Evolutionary conservation across 2,329 filamentous ascomycete genomes (phyloP).

Genomic region (Exophiala viscosa): DNA sequence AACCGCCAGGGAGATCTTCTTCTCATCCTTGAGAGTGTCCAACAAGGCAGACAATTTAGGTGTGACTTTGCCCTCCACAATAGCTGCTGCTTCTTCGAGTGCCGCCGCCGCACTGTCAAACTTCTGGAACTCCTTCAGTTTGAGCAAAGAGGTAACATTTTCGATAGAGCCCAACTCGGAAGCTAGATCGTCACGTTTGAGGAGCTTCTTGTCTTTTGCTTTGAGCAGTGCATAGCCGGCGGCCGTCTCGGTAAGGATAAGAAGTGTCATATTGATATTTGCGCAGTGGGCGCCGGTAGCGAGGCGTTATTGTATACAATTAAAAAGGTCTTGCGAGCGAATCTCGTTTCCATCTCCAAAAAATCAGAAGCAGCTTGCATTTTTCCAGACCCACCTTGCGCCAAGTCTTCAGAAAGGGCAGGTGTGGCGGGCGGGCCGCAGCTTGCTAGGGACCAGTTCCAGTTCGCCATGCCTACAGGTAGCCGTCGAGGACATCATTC

Average conservation of each 20-base stretch:
- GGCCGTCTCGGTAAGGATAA: slow-evolving; percentile 90
- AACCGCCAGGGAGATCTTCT: slow-evolving; percentile 91
- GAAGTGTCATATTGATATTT: slow-evolving; percentile 68
- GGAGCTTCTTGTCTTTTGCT: slow-evolving; percentile 95
- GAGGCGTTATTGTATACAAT: not conserved
- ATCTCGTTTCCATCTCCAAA: slow-evolving; percentile 4
- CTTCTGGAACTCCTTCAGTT: slow-evolving; percentile 95
- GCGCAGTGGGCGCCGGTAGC: slow-evolving; percentile 7
- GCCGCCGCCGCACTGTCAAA: slow-evolving; percentile 91
- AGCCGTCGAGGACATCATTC: not conserved
- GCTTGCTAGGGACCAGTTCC: not conserved
- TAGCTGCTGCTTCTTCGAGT: slow-evolving; percentile 80
- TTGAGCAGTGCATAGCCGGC: slow-evolving; percentile 98
- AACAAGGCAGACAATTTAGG: slow-evolving; percentile 78
- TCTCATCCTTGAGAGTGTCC: slow-evolving; percentile 90
- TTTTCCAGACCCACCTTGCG: not conserved
- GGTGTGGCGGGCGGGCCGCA: not conserved
- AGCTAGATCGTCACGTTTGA: slow-evolving; percentile 78
- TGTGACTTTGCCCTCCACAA: slow-evolving; percentile 93
- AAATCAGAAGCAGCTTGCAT: slow-evolving; percentile 1
- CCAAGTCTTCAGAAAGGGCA: not conserved
- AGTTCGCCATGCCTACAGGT: slow-evolving; percentile 2
- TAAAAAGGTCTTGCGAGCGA: slow-evolving; percentile 3
- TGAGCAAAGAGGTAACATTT: slow-evolving; percentile 79
- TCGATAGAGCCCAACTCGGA: slow-evolving; percentile 74